These are phyloP conservation scores for Tubosaeta sp. DNA, from an alignment of 768 basidiomycete species.

Conservation along the genomic window DNA sequence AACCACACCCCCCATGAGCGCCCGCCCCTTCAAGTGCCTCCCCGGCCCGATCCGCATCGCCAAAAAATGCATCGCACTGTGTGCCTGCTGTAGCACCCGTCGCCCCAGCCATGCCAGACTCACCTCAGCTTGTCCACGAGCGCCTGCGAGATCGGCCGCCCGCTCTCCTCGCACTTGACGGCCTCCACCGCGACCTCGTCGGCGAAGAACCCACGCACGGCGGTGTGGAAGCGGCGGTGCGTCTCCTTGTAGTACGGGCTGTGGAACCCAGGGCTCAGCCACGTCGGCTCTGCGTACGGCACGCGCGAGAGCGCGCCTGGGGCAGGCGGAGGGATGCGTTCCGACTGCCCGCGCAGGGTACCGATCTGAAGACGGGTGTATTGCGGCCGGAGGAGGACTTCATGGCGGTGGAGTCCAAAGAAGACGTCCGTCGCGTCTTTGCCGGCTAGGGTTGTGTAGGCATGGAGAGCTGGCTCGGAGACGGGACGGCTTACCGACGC, in stretches of 20 bases:
- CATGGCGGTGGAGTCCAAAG: constrained; percentile 81
- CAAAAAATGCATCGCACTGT: constrained; percentile 59
- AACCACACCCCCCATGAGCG: constrained; percentile 75
- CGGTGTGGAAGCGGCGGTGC: constrained; percentile 72
- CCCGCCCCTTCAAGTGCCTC: constrained; percentile 79
- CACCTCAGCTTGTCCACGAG: constrained; percentile 84
- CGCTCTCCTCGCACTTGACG: constrained; percentile 73
- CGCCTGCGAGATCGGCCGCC: constrained; percentile 79
- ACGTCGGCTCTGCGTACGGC: constrained; percentile 84
- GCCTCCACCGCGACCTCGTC: constrained; percentile 76
- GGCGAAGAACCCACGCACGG: constrained; percentile 71
- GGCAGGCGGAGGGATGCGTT: constrained; percentile 47
- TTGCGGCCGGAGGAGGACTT: constrained; percentile 71
- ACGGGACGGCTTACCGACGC: constrained; percentile 49
- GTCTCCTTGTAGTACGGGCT: constrained; percentile 76
- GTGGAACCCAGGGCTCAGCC: constrained; percentile 64
- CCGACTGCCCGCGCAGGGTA: constrained; percentile 52
- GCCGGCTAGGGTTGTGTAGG: constrained; percentile 43
- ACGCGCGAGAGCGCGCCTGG: constrained; percentile 68
- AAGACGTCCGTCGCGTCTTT: constrained; percentile 76
- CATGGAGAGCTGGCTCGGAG: neutral
- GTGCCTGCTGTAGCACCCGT: too few relatives aligned
- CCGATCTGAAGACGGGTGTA: constrained; percentile 70
- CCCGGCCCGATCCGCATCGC: constrained; percentile 75
- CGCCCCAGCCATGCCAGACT: constrained; percentile 14